phyloP scores from a whole-genome alignment of 2,329 filamentous ascomycete species.

The Tolypocladium nubicola region DNA sequence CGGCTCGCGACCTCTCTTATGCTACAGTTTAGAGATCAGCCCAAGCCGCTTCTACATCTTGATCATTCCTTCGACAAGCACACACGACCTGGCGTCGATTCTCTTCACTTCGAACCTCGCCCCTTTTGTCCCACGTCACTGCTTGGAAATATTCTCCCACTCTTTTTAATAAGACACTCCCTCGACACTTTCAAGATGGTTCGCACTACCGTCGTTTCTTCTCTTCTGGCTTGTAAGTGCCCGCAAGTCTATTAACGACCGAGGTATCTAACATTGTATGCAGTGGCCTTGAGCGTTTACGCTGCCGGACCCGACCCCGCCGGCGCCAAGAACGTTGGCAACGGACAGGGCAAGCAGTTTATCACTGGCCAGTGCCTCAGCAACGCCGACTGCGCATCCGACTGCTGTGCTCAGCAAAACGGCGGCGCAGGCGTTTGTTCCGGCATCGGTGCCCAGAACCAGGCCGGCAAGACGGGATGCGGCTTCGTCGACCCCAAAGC shows the following conservation, averaged over 20 bases:
- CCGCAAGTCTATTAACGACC: background rate
- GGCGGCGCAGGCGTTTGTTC: slow-evolving; percentile 17
- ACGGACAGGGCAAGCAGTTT: slow-evolving; percentile 14
- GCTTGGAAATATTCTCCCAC: background rate
- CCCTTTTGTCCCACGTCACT: background rate
- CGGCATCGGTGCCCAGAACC: slow-evolving; percentile 15
- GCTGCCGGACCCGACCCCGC: slow-evolving; percentile 5
- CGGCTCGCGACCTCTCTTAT: background rate
- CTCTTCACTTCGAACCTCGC: background rate
- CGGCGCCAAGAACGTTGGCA: slow-evolving; percentile 14
- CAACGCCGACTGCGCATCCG: slow-evolving; percentile 14
- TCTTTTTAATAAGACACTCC: no score
- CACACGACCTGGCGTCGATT: background rate
- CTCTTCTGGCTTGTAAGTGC: background rate
- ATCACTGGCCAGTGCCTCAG: slow-evolving; percentile 18
- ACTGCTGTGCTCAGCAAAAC: slow-evolving; percentile 16
- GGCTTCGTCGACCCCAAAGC: slow-evolving; percentile 13
- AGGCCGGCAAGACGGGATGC: slow-evolving; percentile 20
- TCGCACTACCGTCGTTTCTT: background rate
- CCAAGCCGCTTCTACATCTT: background rate
- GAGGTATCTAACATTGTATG: background rate
- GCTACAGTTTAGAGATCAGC: background rate
- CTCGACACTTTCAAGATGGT: background rate
- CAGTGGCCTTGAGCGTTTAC: slow-evolving; percentile 3
- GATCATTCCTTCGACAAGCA: background rate